Conservation (phyloP, 345 rosid species). For the Sonneratia alba region DNA sequence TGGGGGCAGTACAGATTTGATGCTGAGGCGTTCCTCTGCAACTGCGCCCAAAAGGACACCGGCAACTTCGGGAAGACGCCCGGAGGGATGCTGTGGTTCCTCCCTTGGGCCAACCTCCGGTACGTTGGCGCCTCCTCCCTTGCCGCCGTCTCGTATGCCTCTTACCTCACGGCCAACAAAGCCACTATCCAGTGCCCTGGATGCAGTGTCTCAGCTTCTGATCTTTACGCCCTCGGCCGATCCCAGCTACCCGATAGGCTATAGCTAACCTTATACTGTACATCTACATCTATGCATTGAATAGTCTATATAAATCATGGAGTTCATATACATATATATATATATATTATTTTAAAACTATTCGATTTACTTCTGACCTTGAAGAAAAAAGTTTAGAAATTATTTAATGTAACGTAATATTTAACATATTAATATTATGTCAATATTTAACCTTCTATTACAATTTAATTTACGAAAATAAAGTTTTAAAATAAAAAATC, state of each 20-base stretch:
- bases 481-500: too few relatives aligned
- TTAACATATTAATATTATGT: too few relatives aligned
- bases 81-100: constrained; percentile 27
- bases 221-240: constrained; percentile 22
- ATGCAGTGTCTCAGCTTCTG: constrained; percentile 19
- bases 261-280: too few relatives aligned
- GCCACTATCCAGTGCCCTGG: constrained; percentile 28
- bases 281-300: too few relatives aligned
- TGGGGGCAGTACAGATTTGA: constrained; percentile 26
- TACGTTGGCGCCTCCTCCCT: constrained; percentile 22
- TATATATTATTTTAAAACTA: too few relatives aligned
- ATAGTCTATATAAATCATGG: too few relatives aligned
- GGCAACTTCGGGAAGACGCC: constrained; percentile 24
- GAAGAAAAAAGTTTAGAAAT: too few relatives aligned
- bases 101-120: constrained; percentile 21
- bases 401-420: too few relatives aligned
- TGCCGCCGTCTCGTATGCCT: constrained; percentile 18
- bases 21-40: constrained; percentile 42
- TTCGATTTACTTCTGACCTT: too few relatives aligned
- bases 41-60: constrained; percentile 34
- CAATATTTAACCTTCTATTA: too few relatives aligned
- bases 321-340: too few relatives aligned
- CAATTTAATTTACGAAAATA: too few relatives aligned
- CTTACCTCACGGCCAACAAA: constrained; percentile 17
- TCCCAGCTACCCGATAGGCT: constrained; percentile 29